Evolutionary conservation across 2,329 filamentous ascomycete species (phyloP), one percentile per base, ranked within the genome.

Genomic region (Aspergillus sp.): DNA sequence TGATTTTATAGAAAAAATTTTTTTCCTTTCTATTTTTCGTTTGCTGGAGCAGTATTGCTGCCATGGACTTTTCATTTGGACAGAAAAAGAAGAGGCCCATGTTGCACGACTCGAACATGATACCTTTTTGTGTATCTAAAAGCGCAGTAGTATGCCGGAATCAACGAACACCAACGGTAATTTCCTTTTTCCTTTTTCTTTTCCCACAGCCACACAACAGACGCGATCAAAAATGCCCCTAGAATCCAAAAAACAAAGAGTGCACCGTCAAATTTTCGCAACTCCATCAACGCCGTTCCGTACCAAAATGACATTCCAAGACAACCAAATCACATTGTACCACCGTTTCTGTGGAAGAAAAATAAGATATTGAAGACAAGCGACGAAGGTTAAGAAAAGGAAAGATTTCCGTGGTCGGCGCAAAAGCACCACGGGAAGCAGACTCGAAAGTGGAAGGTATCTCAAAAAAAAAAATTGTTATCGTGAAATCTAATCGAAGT

Each of bases 121-220:
- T 45, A 44, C 19, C 20, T 33, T 15, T 44, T 45, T 32, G 43
- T 25, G 25, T 44, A 37, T 46, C 41, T 44, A 15, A 25, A 50
- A 30, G 43, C 25, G 32, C 39, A 43, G 30, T 33, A 45, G 44
- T 20, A 23, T 39, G 17, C 44, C 48, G 46, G 48, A 53, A 22
- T 15, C 7, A 45, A 46, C 50, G 47, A 45, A 43, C 39, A 22
- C n/a, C 13, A 41, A 41, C 22, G 13, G 7, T 25, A 22, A 19
- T 13, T 25, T n/a, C 39, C 19, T 25, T 41, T 13, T 41, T 23
- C 39, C 20, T 20, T 22, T 19, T 23, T 17, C 13, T 23, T 12
- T 23, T 23, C 6, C 38, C 20, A 13, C 7, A 41, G 20, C 22
- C 39, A 41, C 17, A 41, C 12, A 42, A n/a, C 25, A 43, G 41